A percentile compares a stretch with the other conserved stretches of the same genome.
Evolutionary conservation across 352 stramenopile genomes (phyloP).

Genomic region (Elongisporangium prolatum): DNA sequence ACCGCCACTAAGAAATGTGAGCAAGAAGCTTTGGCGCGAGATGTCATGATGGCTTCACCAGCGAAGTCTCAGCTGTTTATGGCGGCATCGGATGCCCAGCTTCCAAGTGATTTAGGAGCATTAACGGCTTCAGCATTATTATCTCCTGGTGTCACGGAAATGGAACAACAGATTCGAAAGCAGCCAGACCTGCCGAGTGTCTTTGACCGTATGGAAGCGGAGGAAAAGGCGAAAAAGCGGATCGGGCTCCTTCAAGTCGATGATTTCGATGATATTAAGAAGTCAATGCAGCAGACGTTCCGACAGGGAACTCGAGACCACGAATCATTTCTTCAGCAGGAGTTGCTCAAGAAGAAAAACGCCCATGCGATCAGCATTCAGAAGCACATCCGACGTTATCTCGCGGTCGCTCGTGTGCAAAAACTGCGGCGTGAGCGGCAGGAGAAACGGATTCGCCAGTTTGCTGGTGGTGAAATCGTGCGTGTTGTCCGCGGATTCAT

Average conservation of each 20-base stretch:
- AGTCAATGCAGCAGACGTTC: constrained; percentile 40
- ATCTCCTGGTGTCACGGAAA: constrained; percentile 18
- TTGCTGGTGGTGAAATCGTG: constrained; percentile 60
- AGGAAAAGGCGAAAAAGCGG: constrained; percentile 42
- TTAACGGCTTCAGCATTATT: constrained; percentile 5
- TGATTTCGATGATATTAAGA: constrained; percentile 39
- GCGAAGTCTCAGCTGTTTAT: constrained; percentile 1
- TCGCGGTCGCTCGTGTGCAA: constrained; percentile 32
- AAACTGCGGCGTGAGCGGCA: constrained; percentile 30
- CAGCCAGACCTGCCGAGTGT: constrained; percentile 60
- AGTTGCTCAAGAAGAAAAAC: constrained; percentile 42
- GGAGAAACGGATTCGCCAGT: constrained; percentile 32
- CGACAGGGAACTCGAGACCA: constrained; percentile 39
- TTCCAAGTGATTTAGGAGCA: neutral
- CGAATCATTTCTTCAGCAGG: constrained; percentile 39
- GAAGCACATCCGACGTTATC: constrained; percentile 44
- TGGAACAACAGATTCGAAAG: constrained; percentile 26
- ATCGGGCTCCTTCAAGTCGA: constrained; percentile 37
- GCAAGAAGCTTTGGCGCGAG: constrained; percentile 19
- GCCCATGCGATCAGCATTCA: constrained; percentile 46
- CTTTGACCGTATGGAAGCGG: constrained; percentile 74
- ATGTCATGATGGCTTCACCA: constrained; percentile 9
- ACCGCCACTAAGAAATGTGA: constrained; percentile 24
- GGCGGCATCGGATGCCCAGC: constrained; percentile 1
- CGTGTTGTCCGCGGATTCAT: constrained; percentile 55